These are phyloP conservation scores for Chrysoporthe cubensis DNA, from an alignment of 2,329 filamentous ascomycete species.

Conservation along the genomic window DNA sequence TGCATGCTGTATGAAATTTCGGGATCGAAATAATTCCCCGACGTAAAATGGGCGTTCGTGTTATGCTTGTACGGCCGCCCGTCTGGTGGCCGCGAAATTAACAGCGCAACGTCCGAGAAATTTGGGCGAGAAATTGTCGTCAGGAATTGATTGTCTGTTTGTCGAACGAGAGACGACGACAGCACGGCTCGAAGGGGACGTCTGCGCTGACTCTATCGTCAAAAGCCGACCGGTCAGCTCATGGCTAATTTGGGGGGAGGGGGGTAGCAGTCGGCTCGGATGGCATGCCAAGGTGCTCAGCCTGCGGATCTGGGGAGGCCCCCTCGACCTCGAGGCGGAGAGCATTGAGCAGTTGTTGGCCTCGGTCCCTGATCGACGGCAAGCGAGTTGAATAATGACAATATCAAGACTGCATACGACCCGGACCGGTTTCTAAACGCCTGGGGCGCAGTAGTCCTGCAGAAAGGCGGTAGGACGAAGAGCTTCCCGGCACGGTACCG, in stretches of 20 bases:
- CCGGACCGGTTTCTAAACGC: background rate
- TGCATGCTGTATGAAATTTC: constrained; percentile 12
- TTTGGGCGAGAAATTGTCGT: background rate
- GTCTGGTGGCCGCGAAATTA: background rate
- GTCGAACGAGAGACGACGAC: background rate
- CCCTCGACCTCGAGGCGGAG: background rate
- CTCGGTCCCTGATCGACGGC: constrained; percentile 9
- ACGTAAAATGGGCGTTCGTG: constrained; percentile 1
- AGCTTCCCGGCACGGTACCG: background rate
- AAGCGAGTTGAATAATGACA: background rate
- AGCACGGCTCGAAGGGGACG: background rate
- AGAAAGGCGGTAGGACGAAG: background rate
- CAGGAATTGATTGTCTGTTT: background rate
- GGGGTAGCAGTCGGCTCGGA: background rate
- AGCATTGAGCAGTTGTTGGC: constrained; percentile 6
- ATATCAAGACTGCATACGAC: background rate
- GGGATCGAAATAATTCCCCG: constrained; percentile 1
- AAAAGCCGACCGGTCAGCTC: background rate
- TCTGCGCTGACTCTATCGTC: background rate
- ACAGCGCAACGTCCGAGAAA: constrained; percentile 13
- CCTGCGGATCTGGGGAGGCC: background rate
- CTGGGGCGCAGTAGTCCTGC: background rate
- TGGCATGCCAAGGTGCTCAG: background rate
- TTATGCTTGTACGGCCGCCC: constrained; percentile 8
- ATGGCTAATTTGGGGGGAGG: no score